phyloP scores from a whole-genome alignment of 495 filamentous ascomycete species.

The Annulohypoxylon moriforme region DNA sequence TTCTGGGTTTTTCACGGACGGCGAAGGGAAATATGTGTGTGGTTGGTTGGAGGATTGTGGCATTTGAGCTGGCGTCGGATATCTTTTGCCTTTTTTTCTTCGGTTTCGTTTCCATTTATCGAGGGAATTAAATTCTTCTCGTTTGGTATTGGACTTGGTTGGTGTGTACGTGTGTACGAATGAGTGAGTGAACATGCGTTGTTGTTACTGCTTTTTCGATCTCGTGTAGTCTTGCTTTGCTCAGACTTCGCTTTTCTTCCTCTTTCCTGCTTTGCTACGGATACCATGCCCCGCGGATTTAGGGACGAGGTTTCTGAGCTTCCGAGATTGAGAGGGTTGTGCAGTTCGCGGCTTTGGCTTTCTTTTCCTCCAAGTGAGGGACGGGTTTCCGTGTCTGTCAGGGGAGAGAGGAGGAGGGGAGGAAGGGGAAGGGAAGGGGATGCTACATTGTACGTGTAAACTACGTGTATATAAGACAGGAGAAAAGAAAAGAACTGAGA shows the following conservation, averaged over 20 bases:
- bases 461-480: not conserved
- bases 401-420: not conserved
- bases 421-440: not conserved
- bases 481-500: not conserved
- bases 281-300: not conserved
- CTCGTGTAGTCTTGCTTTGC: not conserved
- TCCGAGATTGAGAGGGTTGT: not conserved
- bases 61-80: slow-evolving; percentile 15
- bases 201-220: not conserved
- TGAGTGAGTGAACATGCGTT: not conserved
- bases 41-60: slow-evolving; percentile 8
- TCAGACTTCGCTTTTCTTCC: not conserved
- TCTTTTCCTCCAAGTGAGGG: not conserved
- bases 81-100: not conserved
- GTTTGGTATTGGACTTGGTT: not conserved
- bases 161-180: not conserved
- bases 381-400: not conserved
- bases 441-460: not conserved
- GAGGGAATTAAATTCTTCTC: not conserved
- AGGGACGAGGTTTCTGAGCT: not conserved
- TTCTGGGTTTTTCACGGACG: not conserved
- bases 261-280: not conserved
- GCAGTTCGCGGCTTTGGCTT: not conserved
- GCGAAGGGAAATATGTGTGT: not conserved
- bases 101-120: not conserved